Conservation (phyloP, 768 basidiomycete genomes). For the Omphalotus guepiniiformis region DNA sequence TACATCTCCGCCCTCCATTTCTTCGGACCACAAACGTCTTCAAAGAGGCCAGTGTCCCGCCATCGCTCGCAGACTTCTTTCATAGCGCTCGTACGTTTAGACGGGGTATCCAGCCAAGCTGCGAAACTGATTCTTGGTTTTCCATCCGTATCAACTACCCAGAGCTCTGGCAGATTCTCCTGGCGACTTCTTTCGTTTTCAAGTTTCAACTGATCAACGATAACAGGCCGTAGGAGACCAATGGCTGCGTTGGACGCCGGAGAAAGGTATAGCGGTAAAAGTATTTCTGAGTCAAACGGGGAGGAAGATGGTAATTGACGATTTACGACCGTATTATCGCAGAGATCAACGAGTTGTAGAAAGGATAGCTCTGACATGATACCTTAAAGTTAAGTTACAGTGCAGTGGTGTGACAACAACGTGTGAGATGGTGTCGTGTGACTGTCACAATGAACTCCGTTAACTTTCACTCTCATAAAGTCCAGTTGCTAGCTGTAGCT, state of each 20-base stretch:
- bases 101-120: slow-evolving; percentile 46
- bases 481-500: slow-evolving; percentile 66
- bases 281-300: slow-evolving; percentile 32
- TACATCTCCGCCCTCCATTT: slow-evolving; percentile 91
- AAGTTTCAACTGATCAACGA: slow-evolving; percentile 47
- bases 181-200: slow-evolving; percentile 41
- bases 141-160: slow-evolving; percentile 27
- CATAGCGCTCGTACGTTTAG: slow-evolving; percentile 55
- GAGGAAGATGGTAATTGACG: slow-evolving; percentile 25
- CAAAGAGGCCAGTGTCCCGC: slow-evolving; percentile 61
- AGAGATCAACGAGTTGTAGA: slow-evolving; percentile 60
- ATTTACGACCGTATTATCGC: slow-evolving; percentile 63
- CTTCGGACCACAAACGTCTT: slow-evolving; percentile 61
- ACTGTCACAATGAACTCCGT: no score
- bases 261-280: slow-evolving; percentile 56
- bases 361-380: no score
- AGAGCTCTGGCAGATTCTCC: slow-evolving; percentile 30
- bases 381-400: no score
- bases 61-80: slow-evolving; percentile 69
- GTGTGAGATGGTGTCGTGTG: no score
- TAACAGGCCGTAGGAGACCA: slow-evolving; percentile 54
- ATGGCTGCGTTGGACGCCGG: slow-evolving; percentile 42
- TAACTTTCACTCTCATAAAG: slow-evolving; percentile 48
- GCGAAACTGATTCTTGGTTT: slow-evolving; percentile 42
- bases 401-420: no score